A percentile compares a stretch with the other conserved stretches of the same genome.
These are phyloP conservation scores for Aquilaria malaccensis DNA, from an alignment of 345 rosid genomes.

Conservation along the genomic window DNA sequence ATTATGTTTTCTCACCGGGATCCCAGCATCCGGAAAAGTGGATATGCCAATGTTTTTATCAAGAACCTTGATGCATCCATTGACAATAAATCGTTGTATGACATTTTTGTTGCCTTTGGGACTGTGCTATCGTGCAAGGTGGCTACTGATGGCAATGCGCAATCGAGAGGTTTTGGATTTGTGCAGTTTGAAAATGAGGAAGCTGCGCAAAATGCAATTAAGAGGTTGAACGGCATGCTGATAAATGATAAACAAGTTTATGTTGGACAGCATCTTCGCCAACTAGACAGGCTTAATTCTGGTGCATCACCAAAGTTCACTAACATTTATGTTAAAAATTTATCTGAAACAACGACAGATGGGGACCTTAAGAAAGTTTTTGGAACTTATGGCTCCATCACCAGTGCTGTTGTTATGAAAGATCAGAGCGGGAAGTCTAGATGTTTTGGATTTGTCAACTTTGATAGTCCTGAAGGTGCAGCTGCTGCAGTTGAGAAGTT, in stretches of 20 bases:
- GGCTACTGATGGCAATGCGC: constrained; percentile 38
- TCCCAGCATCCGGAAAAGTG: constrained; percentile 54
- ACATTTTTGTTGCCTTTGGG: constrained; percentile 53
- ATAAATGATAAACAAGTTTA: constrained; percentile 58
- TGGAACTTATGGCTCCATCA: constrained; percentile 42
- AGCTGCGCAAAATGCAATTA: constrained; percentile 45
- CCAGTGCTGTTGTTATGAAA: constrained; percentile 55
- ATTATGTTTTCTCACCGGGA: constrained; percentile 72
- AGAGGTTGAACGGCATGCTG: constrained; percentile 53
- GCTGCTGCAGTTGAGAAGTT: constrained; percentile 47
- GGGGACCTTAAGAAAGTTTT: constrained; percentile 57
- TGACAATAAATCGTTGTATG: constrained; percentile 50
- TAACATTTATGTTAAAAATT: constrained; percentile 59
- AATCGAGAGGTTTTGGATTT: constrained; percentile 55
- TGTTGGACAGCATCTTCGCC: constrained; percentile 51
- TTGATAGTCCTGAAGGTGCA: constrained; percentile 49
- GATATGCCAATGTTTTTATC: constrained; percentile 62
- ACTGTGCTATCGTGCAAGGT: constrained; percentile 61
- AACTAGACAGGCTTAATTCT: constrained; percentile 31
- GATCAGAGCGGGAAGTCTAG: constrained; percentile 56
- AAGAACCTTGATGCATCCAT: constrained; percentile 56
- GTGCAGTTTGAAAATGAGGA: constrained; percentile 67
- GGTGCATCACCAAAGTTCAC: constrained; percentile 40
- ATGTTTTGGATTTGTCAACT: constrained; percentile 74
- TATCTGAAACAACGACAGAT: constrained; percentile 44